Evolutionary conservation across 23 red algal species (phyloP), one percentile per base, ranked within the genome.

Genomic region (Gracilaria caudata): DNA sequence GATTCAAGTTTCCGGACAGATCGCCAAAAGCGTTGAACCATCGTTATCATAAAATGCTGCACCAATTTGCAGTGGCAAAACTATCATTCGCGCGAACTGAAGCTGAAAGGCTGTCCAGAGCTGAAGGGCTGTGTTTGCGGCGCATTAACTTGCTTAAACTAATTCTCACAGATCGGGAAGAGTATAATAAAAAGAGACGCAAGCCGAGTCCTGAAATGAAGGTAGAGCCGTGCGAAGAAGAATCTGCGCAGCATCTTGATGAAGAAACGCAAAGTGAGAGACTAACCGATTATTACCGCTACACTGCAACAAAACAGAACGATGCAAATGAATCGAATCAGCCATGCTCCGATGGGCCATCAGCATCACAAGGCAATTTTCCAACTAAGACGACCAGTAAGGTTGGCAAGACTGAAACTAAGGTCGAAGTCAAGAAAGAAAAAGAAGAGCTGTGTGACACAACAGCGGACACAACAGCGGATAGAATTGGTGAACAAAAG

Each of bases 1-100:
- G 61, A 6, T 66, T 66, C 9, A 75, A 11, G 38, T 75, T 75
- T 75, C 70, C 38, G 14, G 2, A 10, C n/a, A 75, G 70, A 47
- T 41, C 70, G 70, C n/a, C n/a, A 5, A 45, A 36, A 25, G 70
- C 7, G 0, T 16, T 75, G 43, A 24, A 24, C 37, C 70, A 36
- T 75, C 70, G 43, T 17, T 75, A 49, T 75, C 43, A n/a, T 14
- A 43, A 49, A 17, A 49, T 75, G 13, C 0, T 75, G 24, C n/a
- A 36, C 38, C 21, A 7, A 24, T 75, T 49, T 47, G 70, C 17
- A 46, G 8, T 75, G 21, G 70, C 17, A 43, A n/a, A n/a, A n/a
- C n/a, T n/a, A n/a, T n/a, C n/a, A n/a, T n/a, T n/a, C n/a, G n/a
- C n/a, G n/a, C n/a, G n/a, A n/a, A n/a, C n/a, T n/a, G n/a, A n/a